Conservation (phyloP, 1,139 yeast species). For the Zygoascus meyerae region DNA sequence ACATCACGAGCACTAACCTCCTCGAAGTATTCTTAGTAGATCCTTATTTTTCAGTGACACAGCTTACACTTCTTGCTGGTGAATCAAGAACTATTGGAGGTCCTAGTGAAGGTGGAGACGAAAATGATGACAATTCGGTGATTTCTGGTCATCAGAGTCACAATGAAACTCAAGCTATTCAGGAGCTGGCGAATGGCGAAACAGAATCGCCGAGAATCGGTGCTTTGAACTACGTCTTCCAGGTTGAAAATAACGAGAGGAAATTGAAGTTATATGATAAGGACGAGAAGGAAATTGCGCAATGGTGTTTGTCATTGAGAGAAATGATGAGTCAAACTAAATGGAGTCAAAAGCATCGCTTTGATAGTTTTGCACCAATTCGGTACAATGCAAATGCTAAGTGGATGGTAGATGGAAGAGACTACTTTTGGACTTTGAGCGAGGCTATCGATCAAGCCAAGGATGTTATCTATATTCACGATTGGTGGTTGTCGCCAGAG, state of each 20-base stretch:
- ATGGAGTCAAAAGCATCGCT: conserved; percentile 73
- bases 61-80: conserved; percentile 9
- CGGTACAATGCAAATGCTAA: conserved; percentile 82
- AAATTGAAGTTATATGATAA: conserved; percentile 67
- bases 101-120: conserved; percentile 13
- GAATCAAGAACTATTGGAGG: conserved; percentile 6
- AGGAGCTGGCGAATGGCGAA: conserved; percentile 7
- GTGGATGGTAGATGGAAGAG: conserved; percentile 96
- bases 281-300: conserved; percentile 61
- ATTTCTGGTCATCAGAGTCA: background rate
- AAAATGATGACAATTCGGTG: conserved; percentile 4
- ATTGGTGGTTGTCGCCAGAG: conserved; percentile 99
- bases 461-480: conserved; percentile 91
- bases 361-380: conserved; percentile 89
- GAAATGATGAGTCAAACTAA: conserved; percentile 61
- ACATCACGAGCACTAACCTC: conserved; percentile 79
- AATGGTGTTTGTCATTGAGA: conserved; percentile 72
- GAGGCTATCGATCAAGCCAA: conserved; percentile 90
- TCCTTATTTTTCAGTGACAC: conserved; percentile 50
- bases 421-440: conserved; percentile 94
- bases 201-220: conserved; percentile 6
- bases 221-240: conserved; percentile 41
- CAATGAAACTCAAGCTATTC: conserved; percentile 7
- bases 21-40: conserved; percentile 88
- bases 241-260: conserved; percentile 75